phyloP scores from a whole-genome alignment of 2,329 filamentous ascomycete genomes.

The Fusarium brachygibbosum region DNA sequence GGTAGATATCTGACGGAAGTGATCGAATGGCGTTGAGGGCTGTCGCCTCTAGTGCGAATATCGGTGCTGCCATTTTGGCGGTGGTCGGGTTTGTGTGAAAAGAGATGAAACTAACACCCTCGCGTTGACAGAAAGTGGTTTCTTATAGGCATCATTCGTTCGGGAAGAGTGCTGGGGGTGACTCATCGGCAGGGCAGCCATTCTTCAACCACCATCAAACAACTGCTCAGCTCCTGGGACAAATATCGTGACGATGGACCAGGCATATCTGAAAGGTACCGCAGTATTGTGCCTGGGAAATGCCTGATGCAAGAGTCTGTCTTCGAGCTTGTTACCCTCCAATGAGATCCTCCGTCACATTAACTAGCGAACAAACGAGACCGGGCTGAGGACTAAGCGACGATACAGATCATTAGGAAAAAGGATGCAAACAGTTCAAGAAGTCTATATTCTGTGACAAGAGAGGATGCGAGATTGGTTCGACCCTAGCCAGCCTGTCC shows the following conservation, averaged over 20 bases:
- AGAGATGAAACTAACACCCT: not conserved
- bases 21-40: conserved; percentile 34
- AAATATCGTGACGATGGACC: not conserved
- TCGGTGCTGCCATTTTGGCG: conserved; percentile 15
- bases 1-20: conserved; percentile 34
- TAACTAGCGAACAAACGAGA: too few relatives aligned
- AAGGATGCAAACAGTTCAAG: not conserved
- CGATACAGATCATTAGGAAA: not conserved
- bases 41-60: conserved; percentile 27
- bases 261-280: rapidly evolving
- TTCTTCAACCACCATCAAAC: not conserved
- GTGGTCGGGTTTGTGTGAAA: not conserved
- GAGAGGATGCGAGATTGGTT: not conserved
- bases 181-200: conserved; percentile 3
- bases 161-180: not conserved
- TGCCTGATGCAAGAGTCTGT: rapidly evolving
- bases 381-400: not conserved
- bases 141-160: not conserved
- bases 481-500: not conserved
- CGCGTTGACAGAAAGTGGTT: not conserved
- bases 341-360: rapidly evolving
- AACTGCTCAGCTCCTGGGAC: too few relatives aligned
- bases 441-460: not conserved
- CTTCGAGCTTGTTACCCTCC: not conserved
- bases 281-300: rapidly evolving